These are phyloP conservation scores for Acrodontium crateriforme DNA, from an alignment of 2,329 filamentous ascomycete genomes.

Conservation along the genomic window DNA sequence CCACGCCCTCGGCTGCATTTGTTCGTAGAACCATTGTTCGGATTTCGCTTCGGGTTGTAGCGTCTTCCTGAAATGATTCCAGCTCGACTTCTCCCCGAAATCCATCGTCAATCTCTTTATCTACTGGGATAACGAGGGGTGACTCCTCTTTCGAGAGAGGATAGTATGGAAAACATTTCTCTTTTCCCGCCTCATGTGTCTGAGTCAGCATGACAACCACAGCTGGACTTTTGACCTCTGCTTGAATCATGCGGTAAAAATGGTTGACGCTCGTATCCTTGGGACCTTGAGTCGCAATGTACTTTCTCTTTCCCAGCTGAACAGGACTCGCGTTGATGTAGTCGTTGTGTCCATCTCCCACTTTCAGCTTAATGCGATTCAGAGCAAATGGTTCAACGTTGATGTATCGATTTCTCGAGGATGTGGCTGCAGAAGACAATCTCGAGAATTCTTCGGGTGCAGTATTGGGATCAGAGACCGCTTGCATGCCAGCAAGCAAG, in stretches of 20 bases:
- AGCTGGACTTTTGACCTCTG: slow-evolving; percentile 44
- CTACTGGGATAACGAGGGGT: slow-evolving; percentile 13
- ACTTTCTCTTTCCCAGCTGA: slow-evolving; percentile 37
- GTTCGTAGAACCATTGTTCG: slow-evolving; percentile 51
- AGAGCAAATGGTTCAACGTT: slow-evolving; percentile 86
- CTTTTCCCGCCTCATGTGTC: slow-evolving; percentile 59
- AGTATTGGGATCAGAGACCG: slow-evolving; percentile 21
- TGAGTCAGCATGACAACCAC: slow-evolving; percentile 94
- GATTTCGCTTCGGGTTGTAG: slow-evolving; percentile 49
- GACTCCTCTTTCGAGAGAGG: slow-evolving; percentile 18
- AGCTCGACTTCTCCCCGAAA: slow-evolving; percentile 58
- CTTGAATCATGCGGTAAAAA: slow-evolving; percentile 85
- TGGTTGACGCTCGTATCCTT: slow-evolving; percentile 62
- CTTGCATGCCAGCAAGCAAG: slow-evolving; percentile 32
- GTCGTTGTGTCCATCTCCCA: slow-evolving; percentile 49
- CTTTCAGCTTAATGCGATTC: slow-evolving; percentile 68
- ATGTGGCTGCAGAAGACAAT: slow-evolving; percentile 42
- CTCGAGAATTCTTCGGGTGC: slow-evolving; percentile 44
- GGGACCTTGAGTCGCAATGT: slow-evolving; percentile 84
- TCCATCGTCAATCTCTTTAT: slow-evolving; percentile 21
- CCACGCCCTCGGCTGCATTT: slow-evolving; percentile 14
- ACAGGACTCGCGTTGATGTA: slow-evolving; percentile 41
- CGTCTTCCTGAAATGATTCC: slow-evolving; percentile 39
- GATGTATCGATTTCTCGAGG: slow-evolving; percentile 63
- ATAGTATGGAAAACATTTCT: slow-evolving; percentile 88